Percentiles rank a stretch among this genome's conserved stretches.
phyloP scores from a whole-genome alignment of 306 rosid genomes.

The Lathyrus aphaca region DNA sequence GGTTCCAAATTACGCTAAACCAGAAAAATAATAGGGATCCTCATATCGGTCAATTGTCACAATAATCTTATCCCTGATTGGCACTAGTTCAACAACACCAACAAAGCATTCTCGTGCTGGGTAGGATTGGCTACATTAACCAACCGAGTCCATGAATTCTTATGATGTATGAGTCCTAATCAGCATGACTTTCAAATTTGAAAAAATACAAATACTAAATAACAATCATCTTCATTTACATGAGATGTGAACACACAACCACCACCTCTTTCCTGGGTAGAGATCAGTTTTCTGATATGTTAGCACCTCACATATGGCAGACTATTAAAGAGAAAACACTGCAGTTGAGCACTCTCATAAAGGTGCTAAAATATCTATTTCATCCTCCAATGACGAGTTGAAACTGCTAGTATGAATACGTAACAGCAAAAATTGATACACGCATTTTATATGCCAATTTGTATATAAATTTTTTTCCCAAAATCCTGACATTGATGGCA shows the following conservation, averaged over 20 bases:
- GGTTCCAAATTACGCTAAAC: conserved; percentile 25
- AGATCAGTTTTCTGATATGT: background rate
- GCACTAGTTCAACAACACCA: background rate
- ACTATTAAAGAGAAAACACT: conserved; percentile 22
- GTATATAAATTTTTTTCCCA: conserved; percentile 9
- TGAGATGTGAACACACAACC: conserved; percentile 21
- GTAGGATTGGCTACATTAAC: background rate
- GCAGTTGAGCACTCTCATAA: conserved; percentile 16
- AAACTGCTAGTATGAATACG: conserved; percentile 13
- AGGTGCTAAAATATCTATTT: background rate
- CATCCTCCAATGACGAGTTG: conserved; percentile 30
- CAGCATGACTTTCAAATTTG: conserved; percentile 9
- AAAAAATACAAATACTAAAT: conserved; percentile 11
- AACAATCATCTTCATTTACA: conserved; percentile 2
- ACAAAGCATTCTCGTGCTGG: background rate
- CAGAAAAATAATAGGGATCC: conserved; percentile 36
- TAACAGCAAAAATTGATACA: background rate
- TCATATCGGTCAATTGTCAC: background rate
- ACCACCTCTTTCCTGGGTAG: conserved; percentile 8
- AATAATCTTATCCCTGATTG: conserved; percentile 11
- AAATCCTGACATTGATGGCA: conserved; percentile 28
- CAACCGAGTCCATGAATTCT: background rate
- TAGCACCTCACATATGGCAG: conserved; percentile 13
- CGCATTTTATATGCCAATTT: background rate
- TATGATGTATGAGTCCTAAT: conserved; percentile 7